Evolutionary conservation across 1,284 basidiomycete species (phyloP), one percentile per base, ranked within the genome.

Genomic region (Ustilago shanxiensis): DNA sequence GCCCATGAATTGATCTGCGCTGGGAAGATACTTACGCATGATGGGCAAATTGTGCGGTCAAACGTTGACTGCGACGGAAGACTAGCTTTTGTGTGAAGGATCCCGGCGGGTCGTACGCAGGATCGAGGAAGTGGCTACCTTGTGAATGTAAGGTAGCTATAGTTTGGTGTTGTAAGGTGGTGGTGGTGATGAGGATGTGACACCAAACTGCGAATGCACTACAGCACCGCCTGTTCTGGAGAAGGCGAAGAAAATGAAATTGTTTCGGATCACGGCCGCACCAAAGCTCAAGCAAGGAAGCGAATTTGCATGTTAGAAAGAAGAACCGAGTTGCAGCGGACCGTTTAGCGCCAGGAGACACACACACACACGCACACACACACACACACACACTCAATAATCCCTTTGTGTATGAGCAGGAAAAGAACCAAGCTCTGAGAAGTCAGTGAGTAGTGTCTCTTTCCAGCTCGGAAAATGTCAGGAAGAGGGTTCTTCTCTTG

Each of bases 1-100:
- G 41, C 41, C 20, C 41, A 10, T 44, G 41, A 44, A 3, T 1
- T 20, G 41, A 6, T 6, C 8, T 20, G 41, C 9, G 20, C 11
- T n/a, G n/a, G 41, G 20, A 18, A 8, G 24, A 51, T 51, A 72
- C 69, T 66, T 22, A 72, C 69, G 70, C 70, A 72, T 72, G 65
- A 60, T 64, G 70, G 65, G 65, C 58, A 41, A 60, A 28, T 26
- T 56, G 50, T 49, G 37, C 55, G 51, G 63, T 66, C 50, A 39
- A 51, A 28, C 33, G 29, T 61, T 20, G 50, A 28, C 49, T 54
- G 61, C 53, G 22, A 49, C 45, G 33, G 61, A 29, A 35, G 11
- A 24, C 13, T 14, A 26, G 14, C 2, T 20, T n/a, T 31, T 28
- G 39, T 58, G 45, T 20, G 8, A 10, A 20, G 47, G 64, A 61